Base-by-base conservation (phyloP, 2,329 filamentous ascomycete genomes). In the Fusarium sp. region DNA sequence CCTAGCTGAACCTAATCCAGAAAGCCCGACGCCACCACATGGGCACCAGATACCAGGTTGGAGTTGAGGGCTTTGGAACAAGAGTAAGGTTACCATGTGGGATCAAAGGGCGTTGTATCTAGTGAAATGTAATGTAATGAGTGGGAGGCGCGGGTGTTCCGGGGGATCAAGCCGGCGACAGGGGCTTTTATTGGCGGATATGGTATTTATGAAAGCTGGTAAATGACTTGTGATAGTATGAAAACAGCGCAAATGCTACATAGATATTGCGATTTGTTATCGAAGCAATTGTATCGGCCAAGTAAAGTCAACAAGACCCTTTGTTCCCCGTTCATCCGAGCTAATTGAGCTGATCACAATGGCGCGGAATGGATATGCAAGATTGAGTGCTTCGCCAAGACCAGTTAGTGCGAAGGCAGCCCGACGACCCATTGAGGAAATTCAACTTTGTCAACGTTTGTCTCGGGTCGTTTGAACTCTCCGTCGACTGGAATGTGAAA, bases 1-100 rank as follows among this genome's bases (percentile, higher is more conserved):
- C 53, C 55, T 74, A 74, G 68, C 45, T 56, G 67, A 66, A 65
- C 57, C 56, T 74, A 71, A 70, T 49, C 11, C 15, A 56, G 46
- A 51, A 70, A 56, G 67, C 43, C 71, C 67, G 49, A 68, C 71
- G 71, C 71, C 64, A 73, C 67, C 57, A 68, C 66, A 66, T 68
- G 60, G 67, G 31, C 46, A 55, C 47, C 31, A 24, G 39, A 43
- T 45, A 65, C 45, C 50, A 54, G 62, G 50, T 57, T 57, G 36
- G 45, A 42, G 28, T 31, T 34, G 50, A 65, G 42, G 52, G 21
- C 55, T 57, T 54, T 43, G 33, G 21, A 17, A 42, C n/a, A 45
- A 45, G 42, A 45, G 43, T 19, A 65, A 50, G 45, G 57, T 53
- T 69, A 60, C 56, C 66, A 69, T 69, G 60, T 69, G 66, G 59